Conservation (phyloP, 129 eudicot genomes). For the Logfia minima region DNA sequence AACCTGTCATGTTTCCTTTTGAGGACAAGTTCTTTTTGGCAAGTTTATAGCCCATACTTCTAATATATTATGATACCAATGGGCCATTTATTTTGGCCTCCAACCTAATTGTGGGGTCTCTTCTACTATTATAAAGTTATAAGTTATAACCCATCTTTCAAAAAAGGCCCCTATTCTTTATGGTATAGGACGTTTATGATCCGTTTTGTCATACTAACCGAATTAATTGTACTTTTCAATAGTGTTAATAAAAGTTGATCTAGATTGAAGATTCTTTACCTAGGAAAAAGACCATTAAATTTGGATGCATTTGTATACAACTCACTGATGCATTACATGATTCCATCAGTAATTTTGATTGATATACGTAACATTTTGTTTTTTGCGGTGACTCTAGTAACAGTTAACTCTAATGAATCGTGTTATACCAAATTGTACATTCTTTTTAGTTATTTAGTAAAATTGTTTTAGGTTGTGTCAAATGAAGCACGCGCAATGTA, state of each 20-base stretch:
- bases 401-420: background rate
- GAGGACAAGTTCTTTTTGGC: slow-evolving; percentile 36
- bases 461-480: slow-evolving; percentile 64
- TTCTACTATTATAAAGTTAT: slow-evolving; percentile 18
- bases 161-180: slow-evolving; percentile 12
- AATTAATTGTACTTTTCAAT: slow-evolving; percentile 11
- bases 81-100: slow-evolving; percentile 30
- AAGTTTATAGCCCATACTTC: slow-evolving; percentile 36
- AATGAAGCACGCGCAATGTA: slow-evolving; percentile 96
- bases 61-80: slow-evolving; percentile 14
- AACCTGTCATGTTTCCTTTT: slow-evolving; percentile 38
- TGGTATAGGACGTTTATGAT: background rate
- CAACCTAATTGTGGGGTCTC: slow-evolving; percentile 34
- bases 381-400: background rate
- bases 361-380: background rate
- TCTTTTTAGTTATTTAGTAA: too few relatives aligned
- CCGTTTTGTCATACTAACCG: slow-evolving; percentile 1
- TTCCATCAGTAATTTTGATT: background rate
- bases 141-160: slow-evolving; percentile 31
- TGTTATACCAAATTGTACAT: too few relatives aligned
- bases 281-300: background rate
- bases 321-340: background rate
- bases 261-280: background rate
- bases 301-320: slow-evolving; percentile 10
- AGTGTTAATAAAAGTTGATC: background rate